Evolutionary conservation across 495 filamentous ascomycete genomes (phyloP).

Genomic region (Talaromyces thailandensis): DNA sequence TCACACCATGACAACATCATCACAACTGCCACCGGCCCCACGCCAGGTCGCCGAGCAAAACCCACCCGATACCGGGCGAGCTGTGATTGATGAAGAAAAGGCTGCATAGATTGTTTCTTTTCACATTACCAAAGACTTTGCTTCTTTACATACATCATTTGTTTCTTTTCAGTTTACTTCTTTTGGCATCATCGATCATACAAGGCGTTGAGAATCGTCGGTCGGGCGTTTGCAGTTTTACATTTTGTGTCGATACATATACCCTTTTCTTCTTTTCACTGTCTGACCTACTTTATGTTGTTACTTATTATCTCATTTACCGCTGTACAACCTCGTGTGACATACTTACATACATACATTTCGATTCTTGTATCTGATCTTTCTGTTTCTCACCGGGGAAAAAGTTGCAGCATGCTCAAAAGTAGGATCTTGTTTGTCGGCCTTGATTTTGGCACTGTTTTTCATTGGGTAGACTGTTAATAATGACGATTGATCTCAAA

Average conservation of each 20-base stretch:
- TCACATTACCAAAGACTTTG: neutral
- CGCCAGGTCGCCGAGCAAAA: slow-evolving; percentile 26
- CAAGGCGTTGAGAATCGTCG: neutral
- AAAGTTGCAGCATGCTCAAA: neutral
- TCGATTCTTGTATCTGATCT: neutral
- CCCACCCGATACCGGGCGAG: slow-evolving; percentile 6
- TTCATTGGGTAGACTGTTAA: neutral
- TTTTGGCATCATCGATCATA: neutral
- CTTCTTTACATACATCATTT: neutral
- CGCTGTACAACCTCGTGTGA: neutral
- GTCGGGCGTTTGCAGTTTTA: neutral
- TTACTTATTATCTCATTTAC: neutral
- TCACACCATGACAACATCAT: slow-evolving; percentile 1
- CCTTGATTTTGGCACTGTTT: neutral
- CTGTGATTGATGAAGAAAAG: slow-evolving; percentile 4
- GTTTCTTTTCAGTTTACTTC: neutral
- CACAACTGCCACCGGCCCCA: slow-evolving; percentile 17
- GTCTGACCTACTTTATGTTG: neutral
- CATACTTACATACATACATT: neutral
- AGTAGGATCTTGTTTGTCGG: neutral
- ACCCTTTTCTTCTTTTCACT: neutral
- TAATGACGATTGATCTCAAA: neutral
- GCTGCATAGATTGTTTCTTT: neutral
- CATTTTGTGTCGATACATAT: slow-evolving; percentile 2
- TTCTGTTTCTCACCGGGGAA: neutral